A percentile compares a stretch with the other conserved stretches of the same genome.
These are phyloP conservation scores for Henckelia pumila DNA, from an alignment of 257 asterid genomes.

Conservation along the genomic window DNA sequence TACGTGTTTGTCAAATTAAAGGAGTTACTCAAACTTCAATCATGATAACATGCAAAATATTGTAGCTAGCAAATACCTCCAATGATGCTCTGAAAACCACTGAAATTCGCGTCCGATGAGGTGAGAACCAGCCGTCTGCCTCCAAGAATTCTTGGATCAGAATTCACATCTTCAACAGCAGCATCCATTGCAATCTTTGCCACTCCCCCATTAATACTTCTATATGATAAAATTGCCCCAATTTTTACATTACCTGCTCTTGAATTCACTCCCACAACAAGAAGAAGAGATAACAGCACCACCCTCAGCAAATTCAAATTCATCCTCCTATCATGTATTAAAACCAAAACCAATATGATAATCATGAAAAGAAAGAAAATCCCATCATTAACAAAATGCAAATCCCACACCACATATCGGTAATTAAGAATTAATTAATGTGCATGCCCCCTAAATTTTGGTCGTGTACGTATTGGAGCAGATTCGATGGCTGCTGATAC, in stretches of 20 bases:
- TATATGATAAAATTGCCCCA: slow-evolving; percentile 66
- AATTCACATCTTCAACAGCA: slow-evolving; percentile 72
- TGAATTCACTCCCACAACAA: slow-evolving; percentile 28
- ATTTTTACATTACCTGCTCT: slow-evolving; percentile 44
- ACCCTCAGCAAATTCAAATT: slow-evolving; percentile 30
- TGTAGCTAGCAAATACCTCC: no score
- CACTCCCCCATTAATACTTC: slow-evolving; percentile 57
- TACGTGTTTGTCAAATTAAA: background rate
- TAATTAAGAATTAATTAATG: no score
- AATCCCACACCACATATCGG: no score
- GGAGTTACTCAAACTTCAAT: background rate
- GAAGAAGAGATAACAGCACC: slow-evolving; percentile 23
- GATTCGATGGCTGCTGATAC: no score
- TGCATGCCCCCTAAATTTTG: no score
- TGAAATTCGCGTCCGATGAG: slow-evolving; percentile 57
- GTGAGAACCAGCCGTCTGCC: slow-evolving; percentile 52
- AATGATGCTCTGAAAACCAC: slow-evolving; percentile 68
- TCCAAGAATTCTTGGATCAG: slow-evolving; percentile 55
- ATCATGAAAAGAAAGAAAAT: no score
- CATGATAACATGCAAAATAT: no score
- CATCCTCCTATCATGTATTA: slow-evolving; percentile 19
- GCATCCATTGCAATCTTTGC: slow-evolving; percentile 74
- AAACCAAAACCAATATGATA: background rate
- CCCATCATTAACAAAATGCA: no score
- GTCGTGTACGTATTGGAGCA: no score